phyloP scores from a whole-genome alignment of 2,329 filamentous ascomycete species.

The Fusarium beomiforme region DNA sequence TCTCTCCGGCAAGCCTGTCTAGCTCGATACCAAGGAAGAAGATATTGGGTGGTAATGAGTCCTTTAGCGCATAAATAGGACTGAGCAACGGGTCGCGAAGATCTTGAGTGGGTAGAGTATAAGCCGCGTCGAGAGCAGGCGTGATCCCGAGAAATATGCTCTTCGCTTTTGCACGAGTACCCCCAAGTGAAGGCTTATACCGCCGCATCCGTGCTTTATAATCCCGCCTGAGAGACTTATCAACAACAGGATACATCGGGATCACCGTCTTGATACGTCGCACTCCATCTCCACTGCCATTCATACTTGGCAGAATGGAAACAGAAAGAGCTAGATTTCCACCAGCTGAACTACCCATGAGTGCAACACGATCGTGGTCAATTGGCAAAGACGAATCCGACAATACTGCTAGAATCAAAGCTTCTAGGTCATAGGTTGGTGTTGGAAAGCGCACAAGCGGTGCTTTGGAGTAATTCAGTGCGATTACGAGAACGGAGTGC shows the following conservation, averaged over 20 bases:
- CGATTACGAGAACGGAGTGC: slow-evolving; percentile 11
- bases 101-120: neutral
- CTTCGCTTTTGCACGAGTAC: neutral
- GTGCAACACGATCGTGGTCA: slow-evolving; percentile 6
- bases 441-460: slow-evolving; percentile 4
- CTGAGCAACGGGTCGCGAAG: slow-evolving; percentile 10
- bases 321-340: slow-evolving; percentile 17
- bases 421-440: slow-evolving; percentile 15
- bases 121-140: slow-evolving; percentile 19
- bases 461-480: slow-evolving; percentile 20
- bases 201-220: slow-evolving; percentile 12
- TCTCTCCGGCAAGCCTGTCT: slow-evolving; percentile 17
- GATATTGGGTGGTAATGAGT: neutral
- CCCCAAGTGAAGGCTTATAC: slow-evolving; percentile 12
- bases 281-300: slow-evolving; percentile 15
- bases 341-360: slow-evolving; percentile 15
- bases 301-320: slow-evolving; percentile 14
- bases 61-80: slow-evolving; percentile 6
- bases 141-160: slow-evolving; percentile 9
- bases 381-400: slow-evolving; percentile 1
- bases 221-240: slow-evolving; percentile 2
- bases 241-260: slow-evolving; percentile 2
- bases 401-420: slow-evolving; percentile 5
- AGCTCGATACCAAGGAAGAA: slow-evolving; percentile 19
- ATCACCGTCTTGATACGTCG: slow-evolving; percentile 6